Evolutionary conservation across 768 basidiomycete species (phyloP).

Genomic region (Suillus clintonianus): DNA sequence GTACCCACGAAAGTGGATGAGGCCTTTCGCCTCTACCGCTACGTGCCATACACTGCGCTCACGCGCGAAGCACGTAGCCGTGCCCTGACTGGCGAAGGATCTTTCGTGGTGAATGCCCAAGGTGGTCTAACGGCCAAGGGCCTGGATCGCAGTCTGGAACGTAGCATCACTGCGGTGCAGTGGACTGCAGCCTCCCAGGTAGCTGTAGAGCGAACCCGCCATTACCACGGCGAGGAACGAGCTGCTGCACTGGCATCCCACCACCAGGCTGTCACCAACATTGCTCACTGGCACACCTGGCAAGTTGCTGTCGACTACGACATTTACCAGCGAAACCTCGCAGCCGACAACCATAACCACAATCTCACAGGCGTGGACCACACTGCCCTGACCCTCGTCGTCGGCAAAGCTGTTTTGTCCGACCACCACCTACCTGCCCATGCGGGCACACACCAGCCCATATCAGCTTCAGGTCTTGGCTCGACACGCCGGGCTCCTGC

Average conservation of each 20-base stretch:
- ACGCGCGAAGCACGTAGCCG: conserved; percentile 10
- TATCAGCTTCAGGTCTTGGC: too few relatives aligned
- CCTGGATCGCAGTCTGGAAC: not conserved
- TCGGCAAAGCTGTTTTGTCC: not conserved
- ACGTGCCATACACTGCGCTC: conserved; percentile 26
- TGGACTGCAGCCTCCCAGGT: not conserved
- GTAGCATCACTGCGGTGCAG: not conserved
- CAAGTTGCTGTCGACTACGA: not conserved
- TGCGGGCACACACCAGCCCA: too few relatives aligned
- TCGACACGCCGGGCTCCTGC: too few relatives aligned
- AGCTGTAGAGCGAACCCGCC: not conserved
- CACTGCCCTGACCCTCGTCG: not conserved
- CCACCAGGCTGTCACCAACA: not conserved
- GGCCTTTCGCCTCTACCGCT: conserved; percentile 14
- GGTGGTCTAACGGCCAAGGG: not conserved
- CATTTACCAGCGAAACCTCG: not conserved
- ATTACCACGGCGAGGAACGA: not conserved
- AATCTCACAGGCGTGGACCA: not conserved
- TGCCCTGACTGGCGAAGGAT: not conserved
- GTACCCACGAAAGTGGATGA: conserved; percentile 19
- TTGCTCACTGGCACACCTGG: not conserved
- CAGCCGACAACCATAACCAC: not conserved
- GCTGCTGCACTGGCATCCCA: not conserved
- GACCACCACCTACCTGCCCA: not conserved
- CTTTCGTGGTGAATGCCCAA: too few relatives aligned